Evolutionary conservation across 139 green algal genomes (phyloP).

Genomic region (Eudorina sp.): DNA sequence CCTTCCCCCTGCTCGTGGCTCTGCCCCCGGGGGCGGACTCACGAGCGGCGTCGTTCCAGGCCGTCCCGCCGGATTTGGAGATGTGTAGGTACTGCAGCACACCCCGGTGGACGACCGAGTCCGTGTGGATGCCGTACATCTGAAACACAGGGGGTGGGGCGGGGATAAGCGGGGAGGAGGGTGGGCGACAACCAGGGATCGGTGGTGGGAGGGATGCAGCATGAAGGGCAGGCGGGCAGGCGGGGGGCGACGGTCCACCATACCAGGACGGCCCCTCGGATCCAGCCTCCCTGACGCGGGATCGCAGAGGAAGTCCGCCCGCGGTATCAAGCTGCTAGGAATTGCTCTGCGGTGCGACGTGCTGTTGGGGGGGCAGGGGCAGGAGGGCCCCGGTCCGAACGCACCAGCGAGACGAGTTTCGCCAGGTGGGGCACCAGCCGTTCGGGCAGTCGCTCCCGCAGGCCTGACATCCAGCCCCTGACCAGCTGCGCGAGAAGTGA

Average conservation of each 20-base stretch:
- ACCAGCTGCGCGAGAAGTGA: slow-evolving; percentile 14
- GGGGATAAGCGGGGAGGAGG: neutral
- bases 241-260: neutral
- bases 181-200: neutral
- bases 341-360: too few species aligned
- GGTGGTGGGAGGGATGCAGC: neutral
- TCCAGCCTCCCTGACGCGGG: too few species aligned
- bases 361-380: too few species aligned
- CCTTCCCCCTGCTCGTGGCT: too few species aligned
- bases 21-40: neutral
- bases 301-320: too few species aligned
- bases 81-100: slow-evolving; percentile 41
- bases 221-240: neutral
- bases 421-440: neutral
- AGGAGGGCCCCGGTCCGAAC: too few species aligned
- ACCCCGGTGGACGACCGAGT: neutral
- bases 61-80: slow-evolving; percentile 16
- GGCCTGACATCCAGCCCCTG: neutral
- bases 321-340: too few species aligned
- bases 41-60: slow-evolving; percentile 4
- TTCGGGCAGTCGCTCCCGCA: neutral
- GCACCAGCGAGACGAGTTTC: neutral
- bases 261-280: neutral
- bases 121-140: slow-evolving; percentile 21
- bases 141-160: neutral